A percentile compares a stretch with the other conserved stretches of the same genome.
phyloP scores from a whole-genome alignment of 805 yeast species.

The Yarrowia sp. region DNA sequence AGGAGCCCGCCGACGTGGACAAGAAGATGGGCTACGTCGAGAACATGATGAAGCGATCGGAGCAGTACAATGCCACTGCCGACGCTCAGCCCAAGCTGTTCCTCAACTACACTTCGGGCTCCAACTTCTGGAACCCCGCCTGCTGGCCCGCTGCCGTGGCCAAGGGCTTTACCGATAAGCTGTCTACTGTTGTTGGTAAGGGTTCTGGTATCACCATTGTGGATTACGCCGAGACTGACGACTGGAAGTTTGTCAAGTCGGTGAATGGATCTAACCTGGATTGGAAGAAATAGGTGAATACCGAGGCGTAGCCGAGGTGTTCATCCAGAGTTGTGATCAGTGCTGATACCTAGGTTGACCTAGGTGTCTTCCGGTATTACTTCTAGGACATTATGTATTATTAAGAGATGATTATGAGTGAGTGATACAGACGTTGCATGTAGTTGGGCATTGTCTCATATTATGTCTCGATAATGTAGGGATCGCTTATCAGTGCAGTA shows the following conservation, averaged over 20 bases:
- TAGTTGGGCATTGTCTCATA: no score
- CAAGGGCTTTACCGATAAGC: slow-evolving; percentile 52
- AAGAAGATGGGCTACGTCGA: slow-evolving; percentile 66
- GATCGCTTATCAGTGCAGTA: no score
- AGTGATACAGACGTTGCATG: no score
- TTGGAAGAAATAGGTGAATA: slow-evolving; percentile 4
- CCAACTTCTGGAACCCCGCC: slow-evolving; percentile 70
- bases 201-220: slow-evolving; percentile 71
- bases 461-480: no score
- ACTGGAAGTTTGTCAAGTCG: slow-evolving; percentile 60
- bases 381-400: not conserved
- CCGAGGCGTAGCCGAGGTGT: no score
- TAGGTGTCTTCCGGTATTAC: no score
- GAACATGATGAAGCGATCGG: slow-evolving; percentile 61
- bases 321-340: no score
- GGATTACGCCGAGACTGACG: slow-evolving; percentile 68
- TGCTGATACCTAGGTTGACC: no score
- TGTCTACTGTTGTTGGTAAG: slow-evolving; percentile 48
- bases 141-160: slow-evolving; percentile 81
- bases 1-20: slow-evolving; percentile 58
- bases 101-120: slow-evolving; percentile 75
- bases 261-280: slow-evolving; percentile 37
- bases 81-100: slow-evolving; percentile 59
- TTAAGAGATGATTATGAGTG: not conserved
- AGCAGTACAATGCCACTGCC: slow-evolving; percentile 56